Conservation (phyloP, 768 basidiomycete species). For the Tephrocybe sp. region DNA sequence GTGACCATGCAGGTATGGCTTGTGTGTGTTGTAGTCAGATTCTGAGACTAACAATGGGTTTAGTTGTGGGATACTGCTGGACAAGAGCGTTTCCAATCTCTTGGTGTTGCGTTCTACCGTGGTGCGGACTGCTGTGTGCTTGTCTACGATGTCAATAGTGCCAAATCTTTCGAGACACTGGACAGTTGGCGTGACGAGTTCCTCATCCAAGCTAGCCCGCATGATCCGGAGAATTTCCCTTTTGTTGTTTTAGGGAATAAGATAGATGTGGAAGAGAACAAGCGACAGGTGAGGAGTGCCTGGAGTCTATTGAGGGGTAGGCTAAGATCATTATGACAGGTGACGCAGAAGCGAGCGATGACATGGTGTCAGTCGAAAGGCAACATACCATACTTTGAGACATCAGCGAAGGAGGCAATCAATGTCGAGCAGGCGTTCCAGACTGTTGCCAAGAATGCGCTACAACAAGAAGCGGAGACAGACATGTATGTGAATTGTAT, state of each 20-base stretch:
- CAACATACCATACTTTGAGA: slow-evolving; percentile 99
- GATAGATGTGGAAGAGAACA: slow-evolving; percentile 99
- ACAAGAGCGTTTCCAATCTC: slow-evolving; percentile 98
- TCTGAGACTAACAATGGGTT: slow-evolving; percentile 4
- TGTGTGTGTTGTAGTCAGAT: not conserved
- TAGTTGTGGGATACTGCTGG: slow-evolving; percentile 99
- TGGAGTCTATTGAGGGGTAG: not conserved
- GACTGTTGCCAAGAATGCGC: slow-evolving; percentile 98
- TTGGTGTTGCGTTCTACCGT: slow-evolving; percentile 98
- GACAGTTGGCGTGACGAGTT: slow-evolving; percentile 99
- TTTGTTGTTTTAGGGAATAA: slow-evolving; percentile 99
- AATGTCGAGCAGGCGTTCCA: slow-evolving; percentile 99
- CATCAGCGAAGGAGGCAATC: slow-evolving; percentile 99
- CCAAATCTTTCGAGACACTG: slow-evolving; percentile 97
- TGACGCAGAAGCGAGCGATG: slow-evolving; percentile 99
- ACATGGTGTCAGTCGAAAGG: slow-evolving; percentile 99
- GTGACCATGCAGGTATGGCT: slow-evolving; percentile 93
- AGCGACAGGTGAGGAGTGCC: slow-evolving; percentile 75
- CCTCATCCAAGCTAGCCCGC: slow-evolving; percentile 96
- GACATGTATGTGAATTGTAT: slow-evolving; percentile 3
- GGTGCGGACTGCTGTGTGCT: slow-evolving; percentile 99
- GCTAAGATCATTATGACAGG: slow-evolving; percentile 42
- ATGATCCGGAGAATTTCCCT: slow-evolving; percentile 99
- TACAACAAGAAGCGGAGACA: slow-evolving; percentile 96
- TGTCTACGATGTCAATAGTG: slow-evolving; percentile 98